phyloP scores from a whole-genome alignment of 2,329 filamentous ascomycete genomes.

The Aaosphaeria pasadenensis region DNA sequence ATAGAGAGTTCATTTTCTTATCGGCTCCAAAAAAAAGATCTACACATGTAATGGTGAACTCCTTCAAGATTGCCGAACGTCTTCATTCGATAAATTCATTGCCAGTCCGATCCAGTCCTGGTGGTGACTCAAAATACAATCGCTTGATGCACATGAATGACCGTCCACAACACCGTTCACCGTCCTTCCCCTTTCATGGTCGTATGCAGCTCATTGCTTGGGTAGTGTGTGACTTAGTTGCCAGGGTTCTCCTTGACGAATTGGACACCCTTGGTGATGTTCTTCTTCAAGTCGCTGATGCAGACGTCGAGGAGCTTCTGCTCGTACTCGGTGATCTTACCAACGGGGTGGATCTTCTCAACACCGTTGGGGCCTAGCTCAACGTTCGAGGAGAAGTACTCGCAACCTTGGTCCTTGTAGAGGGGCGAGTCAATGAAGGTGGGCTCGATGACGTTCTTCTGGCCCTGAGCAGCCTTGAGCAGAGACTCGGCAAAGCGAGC shows the following conservation, averaged over 20 bases:
- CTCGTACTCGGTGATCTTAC: constrained; percentile 81
- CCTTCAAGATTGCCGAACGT: neutral
- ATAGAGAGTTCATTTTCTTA: no score
- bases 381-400: constrained; percentile 95
- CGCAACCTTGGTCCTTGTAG: constrained; percentile 96
- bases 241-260: constrained; percentile 60
- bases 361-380: constrained; percentile 96
- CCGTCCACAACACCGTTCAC: no score
- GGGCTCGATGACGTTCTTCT: constrained; percentile 93
- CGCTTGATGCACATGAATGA: constrained; percentile 9
- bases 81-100: neutral
- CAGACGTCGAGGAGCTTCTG: constrained; percentile 83
- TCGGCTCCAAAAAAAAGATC: constrained; percentile 3
- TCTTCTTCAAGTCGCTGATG: constrained; percentile 81
- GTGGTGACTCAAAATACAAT: constrained; percentile 15
- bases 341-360: constrained; percentile 86
- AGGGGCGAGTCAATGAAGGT: constrained; percentile 96
- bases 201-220: no score
- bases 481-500: constrained; percentile 82
- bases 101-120: constrained; percentile 3
- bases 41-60: constrained; percentile 5
- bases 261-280: constrained; percentile 87
- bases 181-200: no score
- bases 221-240: constrained; percentile 1
- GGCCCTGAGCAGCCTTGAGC: constrained; percentile 86